Conservation (phyloP, 2,329 filamentous ascomycete genomes). For the Westerdykella ornata region DNA sequence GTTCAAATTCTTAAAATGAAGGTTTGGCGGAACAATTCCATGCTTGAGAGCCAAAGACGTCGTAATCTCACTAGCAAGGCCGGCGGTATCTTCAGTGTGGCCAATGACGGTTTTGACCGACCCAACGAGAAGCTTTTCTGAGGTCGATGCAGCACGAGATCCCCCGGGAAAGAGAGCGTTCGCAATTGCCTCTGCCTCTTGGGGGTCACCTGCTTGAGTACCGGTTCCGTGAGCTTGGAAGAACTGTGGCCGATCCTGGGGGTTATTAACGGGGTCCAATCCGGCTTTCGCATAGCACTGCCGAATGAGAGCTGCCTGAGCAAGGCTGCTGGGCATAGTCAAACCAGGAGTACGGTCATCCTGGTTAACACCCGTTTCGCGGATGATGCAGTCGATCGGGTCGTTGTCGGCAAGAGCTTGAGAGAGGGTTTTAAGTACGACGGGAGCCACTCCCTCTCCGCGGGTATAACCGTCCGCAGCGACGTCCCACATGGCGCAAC, state of each 20-base stretch:
- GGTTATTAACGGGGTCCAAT: slow-evolving; percentile 10
- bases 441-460: slow-evolving; percentile 53
- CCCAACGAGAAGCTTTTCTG: slow-evolving; percentile 12
- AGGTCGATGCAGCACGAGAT: slow-evolving; percentile 5
- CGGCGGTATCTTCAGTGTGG: slow-evolving; percentile 38
- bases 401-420: slow-evolving; percentile 53
- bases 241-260: neutral
- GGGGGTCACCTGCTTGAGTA: slow-evolving; percentile 11
- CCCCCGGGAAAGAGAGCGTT: slow-evolving; percentile 3
- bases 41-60: slow-evolving; percentile 35
- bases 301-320: slow-evolving; percentile 35
- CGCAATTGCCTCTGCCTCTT: slow-evolving; percentile 10
- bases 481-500: slow-evolving; percentile 16
- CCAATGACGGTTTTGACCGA: slow-evolving; percentile 38
- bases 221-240: slow-evolving; percentile 5
- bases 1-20: slow-evolving; percentile 26
- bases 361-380: slow-evolving; percentile 35
- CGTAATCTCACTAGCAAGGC: slow-evolving; percentile 36
- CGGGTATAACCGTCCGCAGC: slow-evolving; percentile 55
- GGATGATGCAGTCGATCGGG: slow-evolving; percentile 40
- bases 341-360: slow-evolving; percentile 49
- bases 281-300: slow-evolving; percentile 25
- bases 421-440: slow-evolving; percentile 51
- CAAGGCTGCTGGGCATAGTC: slow-evolving; percentile 30
- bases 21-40: slow-evolving; percentile 25